A percentile compares a stretch with the other conserved stretches of the same genome.
phyloP scores from a whole-genome alignment of 768 basidiomycete species.

The Galerina marginata region DNA sequence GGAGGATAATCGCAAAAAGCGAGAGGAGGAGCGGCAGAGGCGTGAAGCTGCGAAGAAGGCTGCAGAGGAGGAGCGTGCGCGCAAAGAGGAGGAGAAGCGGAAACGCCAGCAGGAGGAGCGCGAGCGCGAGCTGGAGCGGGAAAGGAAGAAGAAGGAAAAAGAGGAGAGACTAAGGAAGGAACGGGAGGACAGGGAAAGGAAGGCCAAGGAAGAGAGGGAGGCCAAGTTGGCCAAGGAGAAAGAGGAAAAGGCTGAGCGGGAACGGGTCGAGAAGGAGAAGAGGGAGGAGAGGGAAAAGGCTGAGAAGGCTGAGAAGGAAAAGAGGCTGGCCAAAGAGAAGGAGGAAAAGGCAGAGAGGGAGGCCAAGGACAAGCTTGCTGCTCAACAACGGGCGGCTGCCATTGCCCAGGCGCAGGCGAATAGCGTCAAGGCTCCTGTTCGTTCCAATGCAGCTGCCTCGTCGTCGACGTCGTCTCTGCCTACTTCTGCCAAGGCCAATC shows the following conservation, averaged over 20 bases:
- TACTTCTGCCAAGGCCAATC: slow-evolving; percentile 30
- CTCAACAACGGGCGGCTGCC: slow-evolving; percentile 54
- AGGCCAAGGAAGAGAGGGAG: slow-evolving; percentile 71
- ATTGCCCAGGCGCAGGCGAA: slow-evolving; percentile 28
- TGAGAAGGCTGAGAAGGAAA: slow-evolving; percentile 48
- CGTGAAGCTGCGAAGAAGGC: slow-evolving; percentile 79
- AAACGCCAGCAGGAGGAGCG: slow-evolving; percentile 80
- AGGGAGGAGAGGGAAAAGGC: slow-evolving; percentile 46
- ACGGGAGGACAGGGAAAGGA: slow-evolving; percentile 72
- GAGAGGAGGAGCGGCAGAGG: slow-evolving; percentile 85
- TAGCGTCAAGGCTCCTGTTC: slow-evolving; percentile 50
- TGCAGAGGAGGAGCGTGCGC: slow-evolving; percentile 81
- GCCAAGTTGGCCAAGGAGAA: slow-evolving; percentile 68
- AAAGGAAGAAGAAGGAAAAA: slow-evolving; percentile 75
- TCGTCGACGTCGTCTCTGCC: slow-evolving; percentile 34
- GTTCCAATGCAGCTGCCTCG: slow-evolving; percentile 55
- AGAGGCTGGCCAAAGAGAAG: slow-evolving; percentile 35
- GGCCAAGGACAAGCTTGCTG: slow-evolving; percentile 36
- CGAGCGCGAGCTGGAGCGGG: slow-evolving; percentile 78
- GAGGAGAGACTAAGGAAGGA: slow-evolving; percentile 77
- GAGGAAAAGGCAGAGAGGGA: slow-evolving; percentile 37
- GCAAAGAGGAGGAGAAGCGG: slow-evolving; percentile 84
- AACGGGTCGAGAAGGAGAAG: slow-evolving; percentile 48
- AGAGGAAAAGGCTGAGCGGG: slow-evolving; percentile 58
- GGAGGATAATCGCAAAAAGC: slow-evolving; percentile 79